A percentile compares a stretch with the other conserved stretches of the same genome.
Evolutionary conservation across 129 eudicot species (phyloP).

Genomic region (Glebionis coronaria): DNA sequence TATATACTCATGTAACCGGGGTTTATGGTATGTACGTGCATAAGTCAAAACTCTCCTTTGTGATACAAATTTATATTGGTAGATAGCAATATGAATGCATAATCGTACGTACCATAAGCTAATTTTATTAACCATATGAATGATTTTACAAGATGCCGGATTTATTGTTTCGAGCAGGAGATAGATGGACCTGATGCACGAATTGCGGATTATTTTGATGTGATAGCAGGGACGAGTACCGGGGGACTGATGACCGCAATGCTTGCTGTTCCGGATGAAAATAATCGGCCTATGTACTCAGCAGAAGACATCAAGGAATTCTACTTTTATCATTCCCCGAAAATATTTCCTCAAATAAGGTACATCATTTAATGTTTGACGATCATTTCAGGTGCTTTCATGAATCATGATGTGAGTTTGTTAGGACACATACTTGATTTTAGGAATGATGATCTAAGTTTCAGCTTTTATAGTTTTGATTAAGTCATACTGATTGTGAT

Average conservation of each 20-base stretch:
- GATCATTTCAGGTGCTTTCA: too few relatives aligned
- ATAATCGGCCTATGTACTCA: conserved; percentile 55
- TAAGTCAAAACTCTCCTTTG: background rate
- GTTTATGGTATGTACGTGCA: background rate
- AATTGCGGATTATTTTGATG: conserved; percentile 79
- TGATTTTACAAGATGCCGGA: too few relatives aligned
- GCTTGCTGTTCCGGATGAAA: conserved; percentile 60
- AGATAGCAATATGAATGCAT: background rate
- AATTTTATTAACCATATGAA: too few relatives aligned
- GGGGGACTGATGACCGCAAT: conserved; percentile 66
- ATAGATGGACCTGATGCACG: conserved; percentile 66
- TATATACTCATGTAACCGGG: background rate
- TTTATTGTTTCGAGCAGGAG: conserved; percentile 38
- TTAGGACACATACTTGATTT: too few relatives aligned
- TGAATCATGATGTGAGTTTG: too few relatives aligned
- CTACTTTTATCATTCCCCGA: conserved; percentile 57
- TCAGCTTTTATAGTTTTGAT: too few relatives aligned
- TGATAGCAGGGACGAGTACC: conserved; percentile 75
- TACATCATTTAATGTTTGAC: background rate
- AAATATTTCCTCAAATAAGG: conserved; percentile 60
- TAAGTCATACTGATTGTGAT: too few relatives aligned
- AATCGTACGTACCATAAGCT: background rate
- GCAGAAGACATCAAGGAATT: conserved; percentile 51
- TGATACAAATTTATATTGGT: background rate
- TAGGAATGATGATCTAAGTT: too few relatives aligned